Evolutionary conservation across 176 grass and related monocot genomes (phyloP).

Genomic region (Musa itinerans): DNA sequence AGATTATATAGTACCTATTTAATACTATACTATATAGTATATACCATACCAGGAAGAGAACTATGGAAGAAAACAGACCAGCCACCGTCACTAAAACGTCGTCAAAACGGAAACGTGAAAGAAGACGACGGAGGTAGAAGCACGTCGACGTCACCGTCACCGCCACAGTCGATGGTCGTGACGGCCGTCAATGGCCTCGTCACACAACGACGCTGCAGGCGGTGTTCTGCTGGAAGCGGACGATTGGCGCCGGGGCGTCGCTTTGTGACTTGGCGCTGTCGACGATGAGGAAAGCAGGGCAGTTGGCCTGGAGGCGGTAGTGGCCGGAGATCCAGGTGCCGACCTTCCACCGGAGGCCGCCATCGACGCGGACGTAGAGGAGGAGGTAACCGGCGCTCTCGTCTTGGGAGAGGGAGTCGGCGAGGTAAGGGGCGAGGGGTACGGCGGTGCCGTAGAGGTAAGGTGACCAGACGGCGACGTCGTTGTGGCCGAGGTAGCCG

Average conservation of each 20-base stretch:
- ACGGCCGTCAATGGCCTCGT: not conserved
- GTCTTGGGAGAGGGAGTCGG: not conserved
- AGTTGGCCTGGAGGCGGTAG: constrained; percentile 11
- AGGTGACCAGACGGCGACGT: constrained; percentile 4
- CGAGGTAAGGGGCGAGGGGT: not conserved
- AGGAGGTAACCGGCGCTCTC: not conserved
- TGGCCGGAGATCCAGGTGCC: constrained; percentile 10
- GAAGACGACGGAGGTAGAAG: not conserved
- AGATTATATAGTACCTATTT: no score
- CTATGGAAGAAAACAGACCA: no score
- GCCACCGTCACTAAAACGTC: not conserved
- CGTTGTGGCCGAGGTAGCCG: constrained; percentile 11
- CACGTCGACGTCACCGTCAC: not conserved
- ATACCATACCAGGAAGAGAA: no score
- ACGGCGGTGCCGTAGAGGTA: constrained; percentile 3
- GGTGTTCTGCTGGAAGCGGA: not conserved
- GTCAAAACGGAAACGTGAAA: not conserved
- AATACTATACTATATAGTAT: no score
- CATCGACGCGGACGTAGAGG: constrained; percentile 4
- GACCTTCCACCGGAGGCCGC: constrained; percentile 13
- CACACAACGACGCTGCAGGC: constrained; percentile 10
- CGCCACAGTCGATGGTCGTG: no score
- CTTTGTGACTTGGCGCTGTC: not conserved
- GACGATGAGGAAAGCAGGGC: constrained; percentile 1
- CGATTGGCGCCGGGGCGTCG: not conserved